Evolutionary conservation across 768 basidiomycete genomes (phyloP).

Genomic region (Butyriboletus loyo): DNA sequence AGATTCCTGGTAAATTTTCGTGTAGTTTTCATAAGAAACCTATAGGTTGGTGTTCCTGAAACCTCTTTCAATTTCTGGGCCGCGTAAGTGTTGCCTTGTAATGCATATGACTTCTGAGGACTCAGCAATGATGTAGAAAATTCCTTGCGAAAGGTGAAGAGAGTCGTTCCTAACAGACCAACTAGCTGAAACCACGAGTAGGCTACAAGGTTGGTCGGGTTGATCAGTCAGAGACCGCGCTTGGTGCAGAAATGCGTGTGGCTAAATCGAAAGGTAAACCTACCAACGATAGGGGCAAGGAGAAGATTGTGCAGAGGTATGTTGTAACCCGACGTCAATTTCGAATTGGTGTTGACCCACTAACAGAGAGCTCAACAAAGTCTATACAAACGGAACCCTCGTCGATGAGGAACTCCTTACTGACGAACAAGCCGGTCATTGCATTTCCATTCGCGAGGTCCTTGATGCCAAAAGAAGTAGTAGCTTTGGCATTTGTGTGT

Average conservation of each 20-base stretch:
- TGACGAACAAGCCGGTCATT: constrained; percentile 94
- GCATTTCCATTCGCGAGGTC: constrained; percentile 80
- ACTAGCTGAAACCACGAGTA: constrained; percentile 20
- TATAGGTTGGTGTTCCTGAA: constrained; percentile 92
- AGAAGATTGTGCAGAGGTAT: constrained; percentile 86
- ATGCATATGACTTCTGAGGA: constrained; percentile 1
- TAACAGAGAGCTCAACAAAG: constrained; percentile 83
- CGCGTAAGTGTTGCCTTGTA: constrained; percentile 50
- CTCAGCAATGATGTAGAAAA: constrained; percentile 45
- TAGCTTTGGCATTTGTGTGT: constrained; percentile 82
- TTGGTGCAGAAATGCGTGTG: constrained; percentile 94
- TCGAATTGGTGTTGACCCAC: background rate
- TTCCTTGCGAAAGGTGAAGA: constrained; percentile 62
- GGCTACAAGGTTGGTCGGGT: constrained; percentile 96
- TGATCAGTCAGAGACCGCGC: constrained; percentile 94
- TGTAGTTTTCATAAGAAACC: background rate
- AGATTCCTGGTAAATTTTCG: background rate
- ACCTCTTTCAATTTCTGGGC: constrained; percentile 92
- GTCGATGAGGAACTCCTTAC: constrained; percentile 85
- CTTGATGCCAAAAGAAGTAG: constrained; percentile 37
- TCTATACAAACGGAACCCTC: constrained; percentile 94
- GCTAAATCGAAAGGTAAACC: constrained; percentile 56
- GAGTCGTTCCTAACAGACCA: too few species aligned
- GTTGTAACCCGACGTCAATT: constrained; percentile 1
- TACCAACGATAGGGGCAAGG: constrained; percentile 53